phyloP scores from a whole-genome alignment of 106 monocot genomes.

The Allium fistulosum region DNA sequence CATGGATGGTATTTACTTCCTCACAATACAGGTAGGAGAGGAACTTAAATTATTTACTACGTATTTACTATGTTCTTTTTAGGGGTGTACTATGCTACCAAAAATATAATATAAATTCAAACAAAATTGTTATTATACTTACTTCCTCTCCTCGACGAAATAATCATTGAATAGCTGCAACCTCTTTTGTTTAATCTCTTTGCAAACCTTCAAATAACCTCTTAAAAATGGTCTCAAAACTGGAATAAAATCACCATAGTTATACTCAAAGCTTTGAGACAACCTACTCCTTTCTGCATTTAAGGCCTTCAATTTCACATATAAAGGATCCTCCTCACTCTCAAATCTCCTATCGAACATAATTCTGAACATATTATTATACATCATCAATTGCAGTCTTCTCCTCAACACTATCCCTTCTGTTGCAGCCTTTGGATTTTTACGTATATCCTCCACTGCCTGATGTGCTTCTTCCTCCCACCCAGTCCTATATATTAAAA shows the following conservation, averaged over 20 bases:
- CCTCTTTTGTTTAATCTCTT: constrained; percentile 43
- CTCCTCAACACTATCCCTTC: constrained; percentile 47
- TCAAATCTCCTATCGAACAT: constrained; percentile 69
- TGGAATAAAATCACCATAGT: constrained; percentile 75
- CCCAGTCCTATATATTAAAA: constrained; percentile 4
- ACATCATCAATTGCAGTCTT: constrained; percentile 74
- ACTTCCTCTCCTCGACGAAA: constrained; percentile 73
- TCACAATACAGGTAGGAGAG: no score
- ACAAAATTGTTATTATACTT: constrained; percentile 1
- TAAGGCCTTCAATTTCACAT: constrained; percentile 40
- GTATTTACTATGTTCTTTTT: no score
- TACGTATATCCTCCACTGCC: constrained; percentile 55
- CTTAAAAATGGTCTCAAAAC: constrained; percentile 60
- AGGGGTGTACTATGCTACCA: no score
- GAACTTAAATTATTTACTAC: no score
- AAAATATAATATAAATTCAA: no score
- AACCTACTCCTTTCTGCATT: constrained; percentile 65
- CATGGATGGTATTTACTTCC: no score
- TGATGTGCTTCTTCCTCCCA: constrained; percentile 55
- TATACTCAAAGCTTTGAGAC: constrained; percentile 78
- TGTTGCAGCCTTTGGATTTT: constrained; percentile 32
- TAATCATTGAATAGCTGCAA: constrained; percentile 58
- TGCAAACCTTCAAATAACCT: constrained; percentile 55
- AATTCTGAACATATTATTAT: constrained; percentile 81
- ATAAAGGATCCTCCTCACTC: constrained; percentile 51